Evolutionary conservation across 176 grass and related monocot species (phyloP).

Genomic region (Bonia amplexicaulis): DNA sequence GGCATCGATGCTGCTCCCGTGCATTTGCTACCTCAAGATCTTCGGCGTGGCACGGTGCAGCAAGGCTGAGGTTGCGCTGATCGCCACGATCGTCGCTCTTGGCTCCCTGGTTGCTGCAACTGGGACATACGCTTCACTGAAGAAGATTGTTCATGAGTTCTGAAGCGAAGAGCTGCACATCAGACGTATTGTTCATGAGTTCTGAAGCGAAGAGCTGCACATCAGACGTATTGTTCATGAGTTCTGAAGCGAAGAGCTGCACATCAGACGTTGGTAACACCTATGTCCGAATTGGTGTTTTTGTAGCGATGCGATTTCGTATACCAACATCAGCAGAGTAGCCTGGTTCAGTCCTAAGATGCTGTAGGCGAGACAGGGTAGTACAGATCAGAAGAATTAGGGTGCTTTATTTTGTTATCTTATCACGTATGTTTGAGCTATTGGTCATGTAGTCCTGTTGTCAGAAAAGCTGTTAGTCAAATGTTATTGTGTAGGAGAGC

Average conservation of each 20-base stretch:
- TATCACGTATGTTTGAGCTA: not conserved
- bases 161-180: constrained; percentile 1
- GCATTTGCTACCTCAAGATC: constrained; percentile 79
- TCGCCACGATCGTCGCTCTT: constrained; percentile 41
- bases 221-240: constrained; percentile 35
- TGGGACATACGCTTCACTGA: constrained; percentile 67
- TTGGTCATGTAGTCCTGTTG: not conserved
- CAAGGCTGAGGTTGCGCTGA: constrained; percentile 38
- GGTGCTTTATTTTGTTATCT: not conserved
- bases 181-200: constrained; percentile 28
- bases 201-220: constrained; percentile 11
- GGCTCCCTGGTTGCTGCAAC: constrained; percentile 40
- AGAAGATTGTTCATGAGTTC: constrained; percentile 52
- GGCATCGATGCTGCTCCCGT: constrained; percentile 66
- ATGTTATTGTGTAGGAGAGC: not conserved
- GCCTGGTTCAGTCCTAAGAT: not conserved
- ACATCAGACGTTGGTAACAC: not conserved
- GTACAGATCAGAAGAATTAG: not conserved
- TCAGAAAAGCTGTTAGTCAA: not conserved
- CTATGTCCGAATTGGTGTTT: not conserved
- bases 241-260: constrained; percentile 22
- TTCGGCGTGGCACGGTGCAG: constrained; percentile 25
- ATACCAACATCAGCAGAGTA: not conserved
- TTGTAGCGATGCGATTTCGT: not conserved
- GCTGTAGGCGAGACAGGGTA: not conserved